Evolutionary conservation across 1,284 basidiomycete species (phyloP).

Genomic region (Cryptococcus floricola): DNA sequence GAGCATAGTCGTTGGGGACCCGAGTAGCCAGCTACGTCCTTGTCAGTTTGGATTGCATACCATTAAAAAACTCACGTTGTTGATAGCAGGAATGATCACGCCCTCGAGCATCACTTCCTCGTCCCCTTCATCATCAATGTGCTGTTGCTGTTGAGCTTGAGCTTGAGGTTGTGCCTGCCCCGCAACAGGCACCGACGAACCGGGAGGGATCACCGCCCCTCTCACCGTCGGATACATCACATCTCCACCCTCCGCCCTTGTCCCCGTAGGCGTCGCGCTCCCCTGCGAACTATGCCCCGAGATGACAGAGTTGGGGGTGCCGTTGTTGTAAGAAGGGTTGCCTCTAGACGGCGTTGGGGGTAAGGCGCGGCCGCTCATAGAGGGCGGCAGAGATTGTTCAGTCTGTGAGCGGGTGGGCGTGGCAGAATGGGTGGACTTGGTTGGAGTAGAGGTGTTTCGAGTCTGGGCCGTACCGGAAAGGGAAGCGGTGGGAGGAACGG

Average conservation of each 20-base stretch:
- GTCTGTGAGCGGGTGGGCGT: slow-evolving; percentile 1
- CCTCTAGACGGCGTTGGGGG: slow-evolving; percentile 6
- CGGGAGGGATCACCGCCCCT: neutral
- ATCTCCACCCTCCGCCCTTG: slow-evolving; percentile 2
- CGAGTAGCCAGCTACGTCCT: slow-evolving; percentile 71
- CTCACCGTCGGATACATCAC: slow-evolving; percentile 12
- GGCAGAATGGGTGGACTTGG: neutral
- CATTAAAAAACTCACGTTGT: slow-evolving; percentile 62
- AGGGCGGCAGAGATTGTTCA: slow-evolving; percentile 10
- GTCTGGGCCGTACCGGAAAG: neutral
- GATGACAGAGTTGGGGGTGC: neutral
- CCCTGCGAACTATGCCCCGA: neutral
- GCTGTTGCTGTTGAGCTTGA: slow-evolving; percentile 13
- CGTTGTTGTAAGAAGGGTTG: neutral
- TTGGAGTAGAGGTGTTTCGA: neutral
- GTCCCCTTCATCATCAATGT: slow-evolving; percentile 54
- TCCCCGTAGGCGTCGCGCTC: neutral
- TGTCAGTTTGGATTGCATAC: neutral
- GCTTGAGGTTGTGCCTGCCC: neutral
- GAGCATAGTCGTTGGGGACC: slow-evolving; percentile 79
- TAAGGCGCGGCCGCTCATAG: slow-evolving; percentile 11
- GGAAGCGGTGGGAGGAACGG: slow-evolving; percentile 5
- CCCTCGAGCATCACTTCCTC: slow-evolving; percentile 88
- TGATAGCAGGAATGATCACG: slow-evolving; percentile 88
- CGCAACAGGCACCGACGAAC: neutral